Evolutionary conservation across 768 basidiomycete species (phyloP).

Genomic region (Amylocystis lapponica): DNA sequence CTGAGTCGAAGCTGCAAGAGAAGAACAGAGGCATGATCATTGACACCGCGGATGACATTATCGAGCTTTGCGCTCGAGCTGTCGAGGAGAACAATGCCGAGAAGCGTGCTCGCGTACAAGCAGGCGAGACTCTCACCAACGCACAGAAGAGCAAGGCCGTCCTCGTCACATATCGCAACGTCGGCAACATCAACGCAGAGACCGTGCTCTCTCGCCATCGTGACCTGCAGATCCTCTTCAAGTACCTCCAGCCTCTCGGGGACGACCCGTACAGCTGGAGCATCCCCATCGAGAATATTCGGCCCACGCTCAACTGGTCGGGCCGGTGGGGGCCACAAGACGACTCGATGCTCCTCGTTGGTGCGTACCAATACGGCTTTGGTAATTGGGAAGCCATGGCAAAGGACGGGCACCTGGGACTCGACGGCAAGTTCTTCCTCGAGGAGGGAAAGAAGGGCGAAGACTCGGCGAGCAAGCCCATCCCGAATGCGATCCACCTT

Average conservation of each 20-base stretch:
- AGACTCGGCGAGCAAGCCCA: conserved; percentile 77
- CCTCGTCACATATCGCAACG: conserved; percentile 82
- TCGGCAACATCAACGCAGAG: conserved; percentile 95
- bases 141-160: conserved; percentile 98
- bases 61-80: conserved; percentile 76
- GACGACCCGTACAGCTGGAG: conserved; percentile 78
- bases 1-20: conserved; percentile 83
- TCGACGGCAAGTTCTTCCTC: conserved; percentile 94
- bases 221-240: conserved; percentile 84
- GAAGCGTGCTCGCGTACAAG: conserved; percentile 67
- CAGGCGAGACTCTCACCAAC: conserved; percentile 85
- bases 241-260: conserved; percentile 59
- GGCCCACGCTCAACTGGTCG: conserved; percentile 94
- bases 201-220: conserved; percentile 87
- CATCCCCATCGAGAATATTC: conserved; percentile 89
- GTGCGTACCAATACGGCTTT: conserved; percentile 90
- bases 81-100: conserved; percentile 81
- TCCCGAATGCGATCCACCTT: conserved; percentile 96
- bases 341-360: conserved; percentile 92
- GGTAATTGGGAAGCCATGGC: conserved; percentile 96
- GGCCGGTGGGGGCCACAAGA: conserved; percentile 91
- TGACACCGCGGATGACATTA: conserved; percentile 89
- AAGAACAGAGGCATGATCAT: conserved; percentile 93
- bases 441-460: conserved; percentile 96
- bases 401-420: conserved; percentile 76